Percentiles rank a stretch among this genome's conserved stretches.
Conservation (phyloP, 192 early-diverging fungal genomes). For the Umbelopsis sp. region DNA sequence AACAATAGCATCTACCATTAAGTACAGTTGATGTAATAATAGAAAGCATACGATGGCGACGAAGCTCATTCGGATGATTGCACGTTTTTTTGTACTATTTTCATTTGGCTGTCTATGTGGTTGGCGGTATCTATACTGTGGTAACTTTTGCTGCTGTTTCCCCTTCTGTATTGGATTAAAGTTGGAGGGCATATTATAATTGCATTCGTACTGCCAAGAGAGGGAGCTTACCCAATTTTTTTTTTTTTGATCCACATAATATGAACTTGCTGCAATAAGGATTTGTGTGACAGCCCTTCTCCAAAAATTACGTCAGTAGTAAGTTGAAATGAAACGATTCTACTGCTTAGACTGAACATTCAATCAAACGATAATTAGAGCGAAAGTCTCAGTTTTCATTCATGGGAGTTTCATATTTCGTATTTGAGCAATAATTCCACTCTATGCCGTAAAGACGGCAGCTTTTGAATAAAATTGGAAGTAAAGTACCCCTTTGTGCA, state of each 20-base stretch:
- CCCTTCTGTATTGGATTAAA: background rate
- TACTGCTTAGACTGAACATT: no score
- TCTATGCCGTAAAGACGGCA: no score
- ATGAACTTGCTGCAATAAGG: background rate
- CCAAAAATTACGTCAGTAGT: no score
- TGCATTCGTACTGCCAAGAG: conserved; percentile 12
- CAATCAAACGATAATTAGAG: no score
- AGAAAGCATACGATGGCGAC: conserved; percentile 3
- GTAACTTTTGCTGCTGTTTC: conserved; percentile 4
- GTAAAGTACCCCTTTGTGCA: no score
- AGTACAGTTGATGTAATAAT: conserved; percentile 15
- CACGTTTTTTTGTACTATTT: background rate
- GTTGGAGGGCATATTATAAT: conserved; percentile 16
- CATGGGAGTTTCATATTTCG: background rate
- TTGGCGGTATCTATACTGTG: conserved; percentile 9
- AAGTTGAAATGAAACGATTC: no score
- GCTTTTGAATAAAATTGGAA: no score
- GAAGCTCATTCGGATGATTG: conserved; percentile 16
- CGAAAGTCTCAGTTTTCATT: no score
- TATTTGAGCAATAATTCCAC: background rate
- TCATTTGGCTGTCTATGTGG: background rate
- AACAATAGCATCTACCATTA: conserved; percentile 4
- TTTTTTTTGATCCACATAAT: background rate
- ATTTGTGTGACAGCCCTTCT: conserved; percentile 4
- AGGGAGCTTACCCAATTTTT: background rate